Conservation (phyloP, 202 grass and related monocot genomes). For the Setaria italica region DNA sequence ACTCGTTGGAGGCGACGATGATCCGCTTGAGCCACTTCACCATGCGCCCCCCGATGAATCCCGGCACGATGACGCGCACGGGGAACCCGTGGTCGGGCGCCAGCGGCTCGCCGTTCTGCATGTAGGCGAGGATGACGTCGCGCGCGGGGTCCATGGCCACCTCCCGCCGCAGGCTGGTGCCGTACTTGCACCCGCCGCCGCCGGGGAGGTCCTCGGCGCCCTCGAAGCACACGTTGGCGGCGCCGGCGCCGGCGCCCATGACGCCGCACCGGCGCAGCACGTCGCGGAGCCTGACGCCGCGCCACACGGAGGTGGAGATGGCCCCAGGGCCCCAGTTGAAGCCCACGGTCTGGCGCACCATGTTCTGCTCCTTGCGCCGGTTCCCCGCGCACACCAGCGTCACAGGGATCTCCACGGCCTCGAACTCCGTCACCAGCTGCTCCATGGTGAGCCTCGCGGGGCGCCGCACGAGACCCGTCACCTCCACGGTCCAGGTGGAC, state of each 20-base stretch:
- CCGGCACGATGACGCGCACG: slow-evolving; percentile 74
- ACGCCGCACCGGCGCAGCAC: slow-evolving; percentile 73
- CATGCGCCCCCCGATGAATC: slow-evolving; percentile 86
- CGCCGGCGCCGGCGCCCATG: slow-evolving; percentile 50
- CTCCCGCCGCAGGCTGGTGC: slow-evolving; percentile 72
- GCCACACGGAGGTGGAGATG: slow-evolving; percentile 82
- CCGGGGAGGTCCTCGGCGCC: slow-evolving; percentile 89
- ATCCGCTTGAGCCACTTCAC: slow-evolving; percentile 89
- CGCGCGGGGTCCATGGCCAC: slow-evolving; percentile 70
- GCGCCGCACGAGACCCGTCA: slow-evolving; percentile 62
- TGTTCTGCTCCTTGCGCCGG: slow-evolving; percentile 96
- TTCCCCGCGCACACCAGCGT: slow-evolving; percentile 86
- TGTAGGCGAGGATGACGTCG: slow-evolving; percentile 85
- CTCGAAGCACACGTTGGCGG: slow-evolving; percentile 79
- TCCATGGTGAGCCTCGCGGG: slow-evolving; percentile 66
- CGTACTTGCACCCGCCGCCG: slow-evolving; percentile 72
- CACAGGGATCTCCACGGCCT: slow-evolving; percentile 64
- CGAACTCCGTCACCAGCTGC: slow-evolving; percentile 60
- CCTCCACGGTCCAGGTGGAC: slow-evolving; percentile 66
- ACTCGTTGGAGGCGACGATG: slow-evolving; percentile 66
- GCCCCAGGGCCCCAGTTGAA: slow-evolving; percentile 88
- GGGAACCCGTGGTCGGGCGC: slow-evolving; percentile 85
- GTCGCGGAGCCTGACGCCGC: slow-evolving; percentile 69
- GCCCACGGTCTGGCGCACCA: slow-evolving; percentile 74
- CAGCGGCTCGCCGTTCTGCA: slow-evolving; percentile 81